Evolutionary conservation across 805 yeast genomes (phyloP), one percentile per base, ranked within the genome.

Genomic region (Myxozyma neotropica): DNA sequence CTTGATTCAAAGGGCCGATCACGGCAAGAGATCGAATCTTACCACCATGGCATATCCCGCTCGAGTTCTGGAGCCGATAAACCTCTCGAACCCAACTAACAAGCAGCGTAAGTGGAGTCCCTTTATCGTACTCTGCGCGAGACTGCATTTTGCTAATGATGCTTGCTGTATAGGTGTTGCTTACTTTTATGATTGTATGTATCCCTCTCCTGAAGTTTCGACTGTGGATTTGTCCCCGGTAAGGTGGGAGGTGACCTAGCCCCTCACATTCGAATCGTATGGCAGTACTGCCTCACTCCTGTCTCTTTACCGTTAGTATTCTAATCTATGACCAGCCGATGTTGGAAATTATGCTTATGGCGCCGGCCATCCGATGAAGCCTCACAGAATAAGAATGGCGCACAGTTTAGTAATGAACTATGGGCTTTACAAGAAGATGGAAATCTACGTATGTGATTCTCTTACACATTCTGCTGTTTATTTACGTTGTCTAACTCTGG

Each of bases 341-440:
- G 96, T 94, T 49, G 98, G 98, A 36, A 94, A 94, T 77, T 93
- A 93, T 75, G 96, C 97, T 46, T 94, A 94, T 72, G 98, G 98
- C 58, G 94, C 97, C 3, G 97, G 97, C 29, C 99, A 94, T 74
- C 97, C 97, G 42, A 94, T 94, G 99, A 94, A 94, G 73, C 99
- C 99, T 24, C 97, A 93, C 74, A 85, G 99, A 72, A 91, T 94
- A 77, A 87, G 98, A 83, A 92, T 94, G 96, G 96, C 98, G 6
- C 98, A 94, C 74, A 89, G 96, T 43, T 80, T 94, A 70, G 89
- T 94, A 66, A 93, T 94, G 96, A 92, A 93, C 76, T 94, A 94
- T 74, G 98, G 97, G 1, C 81, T 94, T 54, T 92, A 94, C 78
- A 90, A 92, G 74, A 88, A 93, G 75, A 93, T 94, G 97, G 98